These are phyloP conservation scores for Setaria viridis DNA, from an alignment of 202 grass and related monocot genomes.

Conservation along the genomic window DNA sequence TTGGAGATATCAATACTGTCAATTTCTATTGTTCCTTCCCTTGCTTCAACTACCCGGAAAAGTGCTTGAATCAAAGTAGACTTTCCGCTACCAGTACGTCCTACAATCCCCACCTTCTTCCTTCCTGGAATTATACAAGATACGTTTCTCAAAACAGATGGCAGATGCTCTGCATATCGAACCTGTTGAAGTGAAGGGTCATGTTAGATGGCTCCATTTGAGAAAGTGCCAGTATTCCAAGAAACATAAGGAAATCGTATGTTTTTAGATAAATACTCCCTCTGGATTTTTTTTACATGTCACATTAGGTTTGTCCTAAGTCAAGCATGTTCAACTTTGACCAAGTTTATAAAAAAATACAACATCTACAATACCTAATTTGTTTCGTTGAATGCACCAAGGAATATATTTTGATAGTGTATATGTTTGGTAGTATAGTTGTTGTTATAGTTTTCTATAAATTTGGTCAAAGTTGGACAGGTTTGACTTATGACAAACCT, in stretches of 20 bases:
- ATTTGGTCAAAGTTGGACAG: too few relatives aligned
- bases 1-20: constrained; percentile 84
- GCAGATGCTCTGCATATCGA: constrained; percentile 93
- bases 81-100: constrained; percentile 92
- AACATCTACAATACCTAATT: too few relatives aligned
- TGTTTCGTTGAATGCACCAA: too few relatives aligned
- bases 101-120: constrained; percentile 91
- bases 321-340: too few relatives aligned
- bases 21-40: constrained; percentile 79
- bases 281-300: too few relatives aligned
- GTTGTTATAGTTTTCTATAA: too few relatives aligned
- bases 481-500: too few relatives aligned
- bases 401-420: too few relatives aligned
- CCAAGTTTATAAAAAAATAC: too few relatives aligned
- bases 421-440: too few relatives aligned
- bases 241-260: background rate
- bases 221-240: background rate
- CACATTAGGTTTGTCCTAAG: too few relatives aligned
- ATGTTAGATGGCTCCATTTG: background rate
- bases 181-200: constrained; percentile 64
- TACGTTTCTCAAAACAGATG: constrained; percentile 85
- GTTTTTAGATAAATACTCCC: too few relatives aligned
- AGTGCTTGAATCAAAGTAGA: constrained; percentile 94
- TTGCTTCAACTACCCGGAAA: constrained; percentile 87
- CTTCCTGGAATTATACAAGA: constrained; percentile 89